Base-by-base conservation (phyloP, 1,284 basidiomycete genomes). In the Salmacisia buchloeana region DNA sequence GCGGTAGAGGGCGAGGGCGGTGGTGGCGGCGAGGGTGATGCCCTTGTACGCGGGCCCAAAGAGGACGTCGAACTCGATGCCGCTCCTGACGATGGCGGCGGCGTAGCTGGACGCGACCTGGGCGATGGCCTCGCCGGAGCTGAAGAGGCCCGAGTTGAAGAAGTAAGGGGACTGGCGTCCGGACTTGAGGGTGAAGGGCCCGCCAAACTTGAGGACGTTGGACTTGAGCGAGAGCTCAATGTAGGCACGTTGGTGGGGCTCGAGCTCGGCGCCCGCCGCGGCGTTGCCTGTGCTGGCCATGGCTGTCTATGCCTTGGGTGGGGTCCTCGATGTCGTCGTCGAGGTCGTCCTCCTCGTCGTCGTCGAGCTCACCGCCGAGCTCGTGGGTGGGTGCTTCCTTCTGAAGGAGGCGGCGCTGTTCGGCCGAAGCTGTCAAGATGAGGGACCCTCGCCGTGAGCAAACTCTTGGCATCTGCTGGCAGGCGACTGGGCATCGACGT, bases 41-140 rank as follows among this genome's bases (percentile, higher is more conserved):
- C 93, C 94, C 69, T 98, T 98, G 84, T 98, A 98, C 2, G 96
- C 94, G 0, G 94, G 96, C 0, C 94, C 96, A 76, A 97, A 97
- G 33, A 97, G 85, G 46, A 97, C 86, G 74, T 96, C 92, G 73
- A 97, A 96, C 57, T 79, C 57, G 2, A 78, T 68, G 9, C 75
- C 75, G 49, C 68, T 67, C 27, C 74, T 60, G 61, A 92, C 88
- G n/a, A 89, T 90, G 1, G 87, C 81, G 56, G 80, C 70, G 3
- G 94, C 92, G 74, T 96, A 97, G 15, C 94, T 92, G n/a, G 85
- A 83, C 7, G 92, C 88, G 31, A 96, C 84, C 6, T 88, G 85
- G 41, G 88, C 82, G 38, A 98, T 86, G 43, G 94, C 87, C 1
- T 87, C 85, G 0, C 94, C 91, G 3, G 89, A 88, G 63, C 75